phyloP scores from a whole-genome alignment of 1,284 basidiomycete species.

The Sanghuangporus sanghuang region DNA sequence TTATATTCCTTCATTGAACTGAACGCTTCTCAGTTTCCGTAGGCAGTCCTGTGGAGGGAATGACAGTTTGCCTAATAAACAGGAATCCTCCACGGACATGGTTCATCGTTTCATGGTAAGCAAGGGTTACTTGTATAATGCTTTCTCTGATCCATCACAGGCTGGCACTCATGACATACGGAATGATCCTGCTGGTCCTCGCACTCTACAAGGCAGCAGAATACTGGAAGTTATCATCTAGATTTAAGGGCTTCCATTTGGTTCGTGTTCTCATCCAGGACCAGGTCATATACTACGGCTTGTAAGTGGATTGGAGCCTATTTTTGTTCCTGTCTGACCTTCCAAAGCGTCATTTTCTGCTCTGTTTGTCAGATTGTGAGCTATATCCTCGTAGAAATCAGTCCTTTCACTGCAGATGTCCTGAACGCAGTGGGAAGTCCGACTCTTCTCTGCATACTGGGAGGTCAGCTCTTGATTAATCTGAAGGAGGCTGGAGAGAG shows the following conservation, averaged over 20 bases:
- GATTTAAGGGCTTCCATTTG: conserved; percentile 1
- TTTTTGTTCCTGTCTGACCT: not conserved
- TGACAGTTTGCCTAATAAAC: not conserved
- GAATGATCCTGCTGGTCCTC: not conserved
- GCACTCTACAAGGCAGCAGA: conserved; percentile 4
- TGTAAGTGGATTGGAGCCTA: not conserved
- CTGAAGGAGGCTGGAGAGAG: no score
- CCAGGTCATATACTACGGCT: conserved; percentile 1
- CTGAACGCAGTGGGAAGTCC: not conserved
- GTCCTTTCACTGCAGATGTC: no score
- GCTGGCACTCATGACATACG: not conserved
- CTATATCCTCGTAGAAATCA: no score
- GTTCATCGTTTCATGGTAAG: not conserved
- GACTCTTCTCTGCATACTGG: no score
- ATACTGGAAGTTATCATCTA: not conserved
- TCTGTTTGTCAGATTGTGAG: not conserved
- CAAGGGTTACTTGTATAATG: no score
- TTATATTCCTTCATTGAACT: not conserved
- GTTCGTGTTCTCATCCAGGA: conserved; percentile 3
- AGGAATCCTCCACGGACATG: not conserved
- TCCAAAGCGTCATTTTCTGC: not conserved
- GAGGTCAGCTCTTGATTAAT: no score
- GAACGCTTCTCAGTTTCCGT: not conserved
- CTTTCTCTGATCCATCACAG: not conserved
- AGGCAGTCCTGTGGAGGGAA: not conserved